Evolutionary conservation across 2,329 filamentous ascomycete species (phyloP).

Genomic region (Paracoccidioides lutzii): DNA sequence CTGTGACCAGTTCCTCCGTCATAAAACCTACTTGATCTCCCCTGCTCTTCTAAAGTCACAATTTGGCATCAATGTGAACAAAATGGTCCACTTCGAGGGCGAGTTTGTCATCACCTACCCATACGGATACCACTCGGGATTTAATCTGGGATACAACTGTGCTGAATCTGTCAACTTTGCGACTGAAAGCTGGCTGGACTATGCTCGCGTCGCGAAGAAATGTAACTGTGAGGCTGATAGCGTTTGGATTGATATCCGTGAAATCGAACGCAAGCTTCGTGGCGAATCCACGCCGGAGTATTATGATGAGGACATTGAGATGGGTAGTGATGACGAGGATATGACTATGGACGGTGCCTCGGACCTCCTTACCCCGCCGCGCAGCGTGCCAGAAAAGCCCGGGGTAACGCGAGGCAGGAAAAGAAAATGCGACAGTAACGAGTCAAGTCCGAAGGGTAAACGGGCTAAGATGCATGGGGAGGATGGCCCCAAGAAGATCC

Average conservation of each 20-base stretch:
- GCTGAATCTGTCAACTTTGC: conserved; percentile 98
- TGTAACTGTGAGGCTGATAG: conserved; percentile 96
- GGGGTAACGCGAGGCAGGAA: conserved; percentile 49
- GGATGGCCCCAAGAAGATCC: conserved; percentile 58
- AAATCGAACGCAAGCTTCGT: conserved; percentile 85
- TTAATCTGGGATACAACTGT: conserved; percentile 96
- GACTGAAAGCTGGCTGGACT: conserved; percentile 86
- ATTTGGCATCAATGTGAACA: conserved; percentile 93
- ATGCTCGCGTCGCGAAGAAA: conserved; percentile 89
- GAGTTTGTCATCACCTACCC: conserved; percentile 98
- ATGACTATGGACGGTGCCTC: conserved; percentile 46
- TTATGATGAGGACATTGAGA: conserved; percentile 22
- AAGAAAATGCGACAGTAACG: conserved; percentile 48
- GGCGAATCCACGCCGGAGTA: conserved; percentile 56
- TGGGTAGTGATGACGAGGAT: conserved; percentile 48
- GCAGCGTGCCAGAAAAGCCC: conserved; percentile 57
- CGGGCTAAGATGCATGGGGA: conserved; percentile 63
- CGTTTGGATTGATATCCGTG: conserved; percentile 94
- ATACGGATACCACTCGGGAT: conserved; percentile 96
- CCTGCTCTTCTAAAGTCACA: conserved; percentile 75
- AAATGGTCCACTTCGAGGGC: conserved; percentile 84
- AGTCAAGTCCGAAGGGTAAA: conserved; percentile 49
- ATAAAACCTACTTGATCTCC: conserved; percentile 95
- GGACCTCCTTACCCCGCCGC: conserved; percentile 65
- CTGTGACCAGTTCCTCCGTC: conserved; percentile 88